phyloP scores from a whole-genome alignment of 2,329 filamentous ascomycete genomes.

The Scedosporium boydii region DNA sequence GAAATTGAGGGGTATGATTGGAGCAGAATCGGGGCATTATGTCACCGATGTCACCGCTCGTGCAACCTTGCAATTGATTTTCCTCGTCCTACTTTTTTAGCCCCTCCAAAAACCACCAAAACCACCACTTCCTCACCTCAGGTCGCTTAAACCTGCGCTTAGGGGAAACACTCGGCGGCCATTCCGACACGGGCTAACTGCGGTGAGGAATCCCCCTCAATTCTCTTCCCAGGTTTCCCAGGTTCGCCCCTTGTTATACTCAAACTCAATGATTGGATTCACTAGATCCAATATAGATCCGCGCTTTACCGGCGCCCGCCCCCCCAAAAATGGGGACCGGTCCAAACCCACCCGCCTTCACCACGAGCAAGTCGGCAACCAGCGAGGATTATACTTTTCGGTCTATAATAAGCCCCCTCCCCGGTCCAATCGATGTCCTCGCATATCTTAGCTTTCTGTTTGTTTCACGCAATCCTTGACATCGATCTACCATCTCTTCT shows the following conservation, averaged over 20 bases:
- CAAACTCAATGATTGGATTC: too few species aligned
- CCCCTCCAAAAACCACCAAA: neutral
- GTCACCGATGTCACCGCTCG: neutral
- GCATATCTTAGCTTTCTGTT: neutral
- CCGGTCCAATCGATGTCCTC: neutral
- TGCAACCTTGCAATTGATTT: neutral
- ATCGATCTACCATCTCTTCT: neutral
- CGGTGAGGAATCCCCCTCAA: neutral
- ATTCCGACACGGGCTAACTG: neutral
- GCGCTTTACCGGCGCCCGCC: neutral
- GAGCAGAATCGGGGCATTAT: too few species aligned
- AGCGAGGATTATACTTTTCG: slow-evolving; percentile 1
- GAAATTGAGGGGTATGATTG: too few species aligned
- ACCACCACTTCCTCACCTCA: neutral
- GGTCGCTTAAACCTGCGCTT: slow-evolving; percentile 12
- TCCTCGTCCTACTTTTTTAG: too few species aligned
- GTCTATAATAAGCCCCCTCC: neutral
- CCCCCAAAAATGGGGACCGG: neutral
- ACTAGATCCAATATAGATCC: neutral
- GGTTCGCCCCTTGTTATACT: neutral
- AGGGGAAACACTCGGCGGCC: slow-evolving; percentile 12
- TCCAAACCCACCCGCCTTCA: neutral
- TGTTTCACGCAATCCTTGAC: neutral
- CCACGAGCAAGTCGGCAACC: neutral
- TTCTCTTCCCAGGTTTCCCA: neutral